Evolutionary conservation across 495 filamentous ascomycete genomes (phyloP), one percentile per base, ranked within the genome.

Genomic region (Daldinia loculata): DNA sequence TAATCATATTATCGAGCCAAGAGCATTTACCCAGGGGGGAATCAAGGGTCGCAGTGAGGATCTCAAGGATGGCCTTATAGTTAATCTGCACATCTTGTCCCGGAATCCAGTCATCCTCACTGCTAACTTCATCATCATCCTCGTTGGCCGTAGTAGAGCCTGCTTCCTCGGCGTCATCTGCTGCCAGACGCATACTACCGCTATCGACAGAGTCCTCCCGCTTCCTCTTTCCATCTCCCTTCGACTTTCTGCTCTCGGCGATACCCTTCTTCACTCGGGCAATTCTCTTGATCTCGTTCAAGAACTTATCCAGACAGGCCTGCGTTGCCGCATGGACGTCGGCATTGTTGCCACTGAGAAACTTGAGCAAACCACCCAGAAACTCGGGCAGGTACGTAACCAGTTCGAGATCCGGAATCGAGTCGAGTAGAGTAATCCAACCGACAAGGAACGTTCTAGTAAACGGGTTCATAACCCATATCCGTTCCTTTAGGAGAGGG

Each of bases 71-170:
- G 73, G 90, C 93, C 60, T 92, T 90, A 79, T 97, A 90, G 79
- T 98, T 95, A 58, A 99, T 92, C 60, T 95, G 90, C 4, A 98
- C 93, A 80, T 99, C 96, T 82, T 98, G 95, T 3, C 96, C 96
- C 0, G 96, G 96, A 22, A 98, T 88, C 94, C 94, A 99, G 68
- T 97, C 94, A 56, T 93, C 94, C 68, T 98, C 94, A 43, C 84
- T 90, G 45, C 86, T 86, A 3, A 78, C 77, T 22, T 84, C 82
- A 45, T 74, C 74, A 6, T 83, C 83, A 29, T 90, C 89, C 24
- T 91, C 90, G 27, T 90, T 81, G 5, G 81, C 82, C 26, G 85
- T 87, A 2, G 80, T 85, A 2, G 90, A 91, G 38, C 88, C 90
- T 29, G 88, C 82, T 56, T 84, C 84, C 22, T 84, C 83, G 36